Percentiles rank a stretch among this genome's conserved stretches.
Conservation (phyloP, 768 basidiomycete species). For the Rhodotorula kratochvilovae region DNA sequence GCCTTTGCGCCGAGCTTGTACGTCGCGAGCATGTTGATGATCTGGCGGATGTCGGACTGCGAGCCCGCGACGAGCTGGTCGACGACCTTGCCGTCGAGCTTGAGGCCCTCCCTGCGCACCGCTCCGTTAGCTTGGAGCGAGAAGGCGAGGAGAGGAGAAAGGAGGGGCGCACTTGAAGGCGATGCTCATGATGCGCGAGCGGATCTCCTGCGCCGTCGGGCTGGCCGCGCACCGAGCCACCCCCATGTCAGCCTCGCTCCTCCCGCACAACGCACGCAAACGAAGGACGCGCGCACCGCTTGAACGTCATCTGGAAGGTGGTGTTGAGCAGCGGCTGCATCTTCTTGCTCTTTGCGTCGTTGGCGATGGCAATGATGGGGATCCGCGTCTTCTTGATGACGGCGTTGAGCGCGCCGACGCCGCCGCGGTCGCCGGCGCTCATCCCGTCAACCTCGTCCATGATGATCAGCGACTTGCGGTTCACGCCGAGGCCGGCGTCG, state of each 20-base stretch:
- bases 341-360: slow-evolving; percentile 80
- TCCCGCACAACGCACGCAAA: no score
- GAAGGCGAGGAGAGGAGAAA: neutral
- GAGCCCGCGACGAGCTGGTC: slow-evolving; percentile 85
- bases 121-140: neutral
- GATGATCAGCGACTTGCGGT: slow-evolving; percentile 77
- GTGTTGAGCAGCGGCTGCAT: slow-evolving; percentile 78
- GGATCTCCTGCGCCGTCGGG: slow-evolving; percentile 68
- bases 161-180: slow-evolving; percentile 67
- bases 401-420: slow-evolving; percentile 85
- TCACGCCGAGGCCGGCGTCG: slow-evolving; percentile 65
- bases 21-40: slow-evolving; percentile 95
- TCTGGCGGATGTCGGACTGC: slow-evolving; percentile 94
- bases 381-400: slow-evolving; percentile 91
- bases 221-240: slow-evolving; percentile 49
- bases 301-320: slow-evolving; percentile 54
- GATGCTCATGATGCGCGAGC: slow-evolving; percentile 83
- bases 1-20: slow-evolving; percentile 76
- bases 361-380: slow-evolving; percentile 96
- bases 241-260: neutral
- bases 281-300: slow-evolving; percentile 55
- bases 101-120: slow-evolving; percentile 73
- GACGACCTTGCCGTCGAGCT: slow-evolving; percentile 80
- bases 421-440: slow-evolving; percentile 95
- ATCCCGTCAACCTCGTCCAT: slow-evolving; percentile 99